Conservation (phyloP, 345 rosid genomes). For the Leavenworthia alabamica region DNA sequence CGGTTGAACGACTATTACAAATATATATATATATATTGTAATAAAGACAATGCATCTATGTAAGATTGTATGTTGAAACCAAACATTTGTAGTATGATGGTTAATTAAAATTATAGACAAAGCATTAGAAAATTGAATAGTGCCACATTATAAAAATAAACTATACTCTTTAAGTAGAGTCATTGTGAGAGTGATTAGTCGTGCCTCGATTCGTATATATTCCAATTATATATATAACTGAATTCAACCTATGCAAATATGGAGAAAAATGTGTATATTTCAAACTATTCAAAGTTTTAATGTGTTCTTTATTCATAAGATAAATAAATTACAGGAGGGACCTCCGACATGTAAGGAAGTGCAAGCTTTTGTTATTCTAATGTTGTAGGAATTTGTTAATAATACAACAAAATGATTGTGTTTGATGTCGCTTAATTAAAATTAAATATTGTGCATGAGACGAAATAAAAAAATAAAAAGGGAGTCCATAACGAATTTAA, state of each 20-base stretch:
- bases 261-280: not conserved
- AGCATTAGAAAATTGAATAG: not conserved
- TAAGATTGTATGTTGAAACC: not conserved
- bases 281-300: constrained; percentile 6
- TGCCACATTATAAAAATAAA: not conserved
- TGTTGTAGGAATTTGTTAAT: constrained; percentile 14
- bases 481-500: constrained; percentile 5
- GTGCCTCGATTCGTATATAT: not conserved
- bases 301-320: not conserved
- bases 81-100: not conserved
- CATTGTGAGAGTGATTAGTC: not conserved
- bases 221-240: not conserved
- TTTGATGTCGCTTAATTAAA: constrained; percentile 19
- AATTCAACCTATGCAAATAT: not conserved
- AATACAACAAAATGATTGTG: constrained; percentile 26
- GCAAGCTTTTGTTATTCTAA: constrained; percentile 28
- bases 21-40: no score
- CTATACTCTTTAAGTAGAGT: not conserved
- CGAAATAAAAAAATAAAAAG: constrained; percentile 3
- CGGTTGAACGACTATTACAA: not conserved
- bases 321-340: not conserved
- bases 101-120: not conserved
- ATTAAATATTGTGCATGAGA: constrained; percentile 9
- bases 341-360: constrained; percentile 27
- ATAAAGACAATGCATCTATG: not conserved